Percentiles rank a stretch among this genome's conserved stretches.
phyloP scores from a whole-genome alignment of 441 rosid species.

The Syzygium malaccense region DNA sequence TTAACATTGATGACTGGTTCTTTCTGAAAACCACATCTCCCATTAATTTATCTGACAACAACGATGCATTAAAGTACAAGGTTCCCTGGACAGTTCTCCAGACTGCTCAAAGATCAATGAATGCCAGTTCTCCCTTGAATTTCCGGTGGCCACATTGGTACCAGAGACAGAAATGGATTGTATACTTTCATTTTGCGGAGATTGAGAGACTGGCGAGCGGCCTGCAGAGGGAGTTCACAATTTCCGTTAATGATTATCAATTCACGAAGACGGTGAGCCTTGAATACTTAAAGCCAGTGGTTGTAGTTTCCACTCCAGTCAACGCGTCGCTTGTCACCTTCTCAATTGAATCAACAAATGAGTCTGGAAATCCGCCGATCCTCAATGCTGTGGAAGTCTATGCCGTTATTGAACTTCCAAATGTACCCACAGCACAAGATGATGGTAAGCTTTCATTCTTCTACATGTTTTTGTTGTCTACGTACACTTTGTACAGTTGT shows the following conservation, averaged over 20 bases:
- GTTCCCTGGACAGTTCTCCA: neutral
- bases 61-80: neutral
- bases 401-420: neutral
- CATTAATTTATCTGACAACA: neutral
- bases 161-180: neutral
- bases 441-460: neutral
- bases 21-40: neutral
- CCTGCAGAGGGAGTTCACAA: neutral
- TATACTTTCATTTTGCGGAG: neutral
- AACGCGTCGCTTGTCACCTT: fast-evolving
- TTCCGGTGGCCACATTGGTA: fast-evolving
- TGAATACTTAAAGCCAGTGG: neutral
- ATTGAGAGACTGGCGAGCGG: neutral
- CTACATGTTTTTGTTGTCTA: neutral
- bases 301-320: neutral
- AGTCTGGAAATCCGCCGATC: no score
- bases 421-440: neutral
- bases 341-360: neutral
- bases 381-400: neutral
- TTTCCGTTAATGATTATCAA: neutral
- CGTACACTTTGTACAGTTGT: neutral
- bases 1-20: neutral
- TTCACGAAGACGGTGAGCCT: neutral
- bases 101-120: neutral
- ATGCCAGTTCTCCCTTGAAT: neutral